Base-by-base conservation (phyloP, 371 early-diverging fungal genomes). In the Mortierella sp. region DNA sequence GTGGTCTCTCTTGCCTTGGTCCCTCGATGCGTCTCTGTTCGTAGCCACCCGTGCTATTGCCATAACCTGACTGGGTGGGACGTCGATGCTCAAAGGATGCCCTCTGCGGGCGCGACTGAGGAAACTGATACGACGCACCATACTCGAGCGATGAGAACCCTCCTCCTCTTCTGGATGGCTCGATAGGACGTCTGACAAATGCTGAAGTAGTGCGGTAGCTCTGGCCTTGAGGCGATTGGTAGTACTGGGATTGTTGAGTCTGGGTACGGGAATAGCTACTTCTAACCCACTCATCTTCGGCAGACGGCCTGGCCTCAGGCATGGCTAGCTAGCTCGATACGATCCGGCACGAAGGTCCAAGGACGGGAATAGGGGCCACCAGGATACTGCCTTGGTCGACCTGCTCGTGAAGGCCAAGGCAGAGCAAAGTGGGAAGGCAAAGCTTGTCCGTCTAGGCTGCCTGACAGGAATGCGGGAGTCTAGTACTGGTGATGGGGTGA, bases 201-300 rank as follows among this genome's bases (percentile, higher is more conserved):
- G 3, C 29, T 34, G 34, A 34, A 4, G 34, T 7, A 34, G n/a
- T 28, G n/a, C n/a, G n/a, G n/a, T n/a, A n/a, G n/a, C n/a, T n/a
- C n/a, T 27, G 29, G 41, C 12, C 12, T 13, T 28, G 43, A 24
- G 49, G 29, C 46, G 21, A 21, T 44, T 46, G 41, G 8, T 24
- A 19, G 9, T 62, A 48, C 41, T 54, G 54, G 9, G 46, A 28
- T 27, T 62, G 48, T 10, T 53, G 39, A 16, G 12, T 16, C 27
- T 37, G 39, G 2, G 3, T 19, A 22, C 17, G 40, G 21, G 51
- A 17, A 0, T 50, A 43, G 5, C 27, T 9, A 24, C 29, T 40
- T 12, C 41, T 50, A 31, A 43, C 27, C 60, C 60, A 60, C 14
- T 53, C 60, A 1, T 51, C 45, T 45, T 60, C 60, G 29, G 21